Percentiles rank a stretch among this genome's conserved stretches.
These are phyloP conservation scores for Botrytis squamosa DNA, from an alignment of 2,329 filamentous ascomycete genomes.

Conservation along the genomic window DNA sequence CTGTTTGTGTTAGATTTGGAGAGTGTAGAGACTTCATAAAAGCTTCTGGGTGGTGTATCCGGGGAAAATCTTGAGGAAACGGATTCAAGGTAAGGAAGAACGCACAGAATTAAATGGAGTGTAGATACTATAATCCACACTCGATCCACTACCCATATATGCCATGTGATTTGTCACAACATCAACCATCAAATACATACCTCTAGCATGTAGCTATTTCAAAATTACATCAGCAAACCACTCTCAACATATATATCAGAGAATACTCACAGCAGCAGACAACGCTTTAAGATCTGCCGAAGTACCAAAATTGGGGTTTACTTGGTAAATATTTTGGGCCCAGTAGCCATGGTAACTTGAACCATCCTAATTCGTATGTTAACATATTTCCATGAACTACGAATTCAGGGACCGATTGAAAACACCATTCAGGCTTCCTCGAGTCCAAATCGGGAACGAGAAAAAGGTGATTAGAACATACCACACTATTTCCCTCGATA, in stretches of 20 bases:
- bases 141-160: conserved; percentile 36
- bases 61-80: too few species aligned
- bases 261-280: conserved; percentile 41
- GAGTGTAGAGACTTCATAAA: not conserved
- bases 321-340: conserved; percentile 47
- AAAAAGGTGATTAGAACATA: not conserved
- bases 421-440: not conserved
- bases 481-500: conserved; percentile 38
- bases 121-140: conserved; percentile 42
- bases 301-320: conserved; percentile 51
- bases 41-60: not conserved
- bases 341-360: conserved; percentile 48
- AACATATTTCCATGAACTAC: not conserved
- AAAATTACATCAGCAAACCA: not conserved
- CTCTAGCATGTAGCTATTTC: conserved; percentile 41
- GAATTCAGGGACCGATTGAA: not conserved
- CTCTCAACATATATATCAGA: too few species aligned
- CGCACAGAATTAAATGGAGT: conserved; percentile 42
- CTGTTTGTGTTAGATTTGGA: not conserved
- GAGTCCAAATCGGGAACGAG: not conserved
- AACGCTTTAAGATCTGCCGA: conserved; percentile 48
- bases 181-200: conserved; percentile 51
- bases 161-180: conserved; percentile 52
- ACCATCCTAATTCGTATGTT: conserved; percentile 34
- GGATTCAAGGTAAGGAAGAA: not conserved